Base-by-base conservation (phyloP, 352 stramenopile genomes). In the Phytopythium sindhum region DNA sequence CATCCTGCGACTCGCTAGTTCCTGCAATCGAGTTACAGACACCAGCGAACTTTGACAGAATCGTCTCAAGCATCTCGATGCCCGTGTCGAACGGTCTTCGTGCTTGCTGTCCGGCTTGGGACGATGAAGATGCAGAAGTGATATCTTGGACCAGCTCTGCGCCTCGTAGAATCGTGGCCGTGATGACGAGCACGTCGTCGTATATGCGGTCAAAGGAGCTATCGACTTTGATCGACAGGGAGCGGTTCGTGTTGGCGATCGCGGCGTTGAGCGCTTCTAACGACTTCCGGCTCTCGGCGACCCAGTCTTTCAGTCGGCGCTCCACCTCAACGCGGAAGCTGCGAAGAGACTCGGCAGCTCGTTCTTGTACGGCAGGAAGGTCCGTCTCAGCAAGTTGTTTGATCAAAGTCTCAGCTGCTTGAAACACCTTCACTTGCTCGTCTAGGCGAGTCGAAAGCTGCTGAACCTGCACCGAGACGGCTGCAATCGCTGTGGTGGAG, bases 181-280 rank as follows among this genome's bases (percentile, higher is more conserved):
- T 87, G 57, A 89, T 71, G 26, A 65, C 65, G 3, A 89, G 68
- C 41, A 91, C 15, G 17, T 81, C 80, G 23, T 72, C 74, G 39
- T 89, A 87, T 8, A 91, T 64, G 15, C 64, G 72, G 10, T 81
- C 69, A 17, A 73, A 63, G 15, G 69, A 84, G 0, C 45, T 58
- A 6, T 61, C 75, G 6, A 75, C 68, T 35, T 74, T 73, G 11
- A 50, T 31, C 19, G 74, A 52, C 12, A 87, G n/a, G 19, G 60
- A 57, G 0, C 42, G 55, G 24, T 79, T 61, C 0, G 53, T 65
- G 0, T 44, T 59, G 1, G 33, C 33, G 10, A 88, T 77, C 1
- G 57, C 61, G 11, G 61, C 54, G 14, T 72, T 61, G 7, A 84
- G 55, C 24, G 68, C 60, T 7, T 87, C 71, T 4, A 81, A 29